Evolutionary conservation across 495 filamentous ascomycete species (phyloP), one percentile per base, ranked within the genome.

Genomic region (Lasiosphaeria miniovina): DNA sequence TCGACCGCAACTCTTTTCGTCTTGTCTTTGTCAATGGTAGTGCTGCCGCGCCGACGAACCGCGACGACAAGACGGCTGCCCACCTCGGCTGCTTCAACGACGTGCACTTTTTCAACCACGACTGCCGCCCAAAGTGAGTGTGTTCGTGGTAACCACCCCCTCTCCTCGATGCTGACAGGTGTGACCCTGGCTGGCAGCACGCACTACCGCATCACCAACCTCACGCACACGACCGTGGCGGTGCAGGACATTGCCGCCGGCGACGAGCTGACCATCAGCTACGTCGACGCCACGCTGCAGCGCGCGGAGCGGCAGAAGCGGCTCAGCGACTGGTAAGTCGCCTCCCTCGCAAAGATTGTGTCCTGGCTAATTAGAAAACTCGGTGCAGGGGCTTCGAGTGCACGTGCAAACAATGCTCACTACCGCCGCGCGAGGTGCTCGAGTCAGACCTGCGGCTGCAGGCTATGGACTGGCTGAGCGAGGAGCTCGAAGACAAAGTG

Each of bases 81-180:
- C 77, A 79, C 48, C 55, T 78, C 1, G 75, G 64, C 6, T 57
- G 61, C 32, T 79, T 72, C 49, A 70, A 71, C 0, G 73, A 76
- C 7, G 66, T 77, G 14, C 67, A 69, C 34, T 62, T 63, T 52
- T 59, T 78, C 8, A 78, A 78, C 54, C 76, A 80, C 49, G 76
- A 77, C 55, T 78, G 77, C 40, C 61, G 76, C 15, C 76, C 77
- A 36, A 78, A 77, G 77, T 78, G 53, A 71, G 74, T 62, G 2
- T 36, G 11, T 7, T 9, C 2, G 24, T 24, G 24, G 24, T 32
- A 8, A 3, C 36, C 12, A 4, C 7, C 11, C 31, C 14, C 12
- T 17, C 9, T 36, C 12, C 5, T 3, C 32, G 49, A 34, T 36
- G 40, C n/a, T 41, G 6, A 3, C 12, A 8, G n/a, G 24, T 15